phyloP scores from a whole-genome alignment of 257 asterid species.

The Thymus mandschuricus region DNA sequence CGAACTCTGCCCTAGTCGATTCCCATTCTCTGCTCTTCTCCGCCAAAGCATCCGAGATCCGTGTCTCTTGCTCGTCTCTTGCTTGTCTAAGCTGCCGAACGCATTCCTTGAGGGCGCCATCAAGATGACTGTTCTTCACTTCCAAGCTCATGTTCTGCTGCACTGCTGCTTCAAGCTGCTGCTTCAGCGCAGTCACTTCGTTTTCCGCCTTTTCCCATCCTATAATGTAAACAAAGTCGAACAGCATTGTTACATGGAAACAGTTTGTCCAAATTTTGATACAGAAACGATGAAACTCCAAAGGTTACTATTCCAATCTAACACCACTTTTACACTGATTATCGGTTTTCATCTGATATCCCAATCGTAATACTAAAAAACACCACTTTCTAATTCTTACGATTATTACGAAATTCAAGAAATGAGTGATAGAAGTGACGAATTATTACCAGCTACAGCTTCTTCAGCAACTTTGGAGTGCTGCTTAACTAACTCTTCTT shows the following conservation, averaged over 20 bases:
- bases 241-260: neutral
- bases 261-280: neutral
- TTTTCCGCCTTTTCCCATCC: slow-evolving; percentile 96
- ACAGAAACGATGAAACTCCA: neutral
- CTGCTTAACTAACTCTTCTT: slow-evolving; percentile 83
- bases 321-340: no score
- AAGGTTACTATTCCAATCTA: neutral
- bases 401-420: neutral
- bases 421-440: neutral
- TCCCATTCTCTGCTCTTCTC: slow-evolving; percentile 54
- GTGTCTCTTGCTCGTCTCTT: slow-evolving; percentile 63
- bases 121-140: slow-evolving; percentile 70
- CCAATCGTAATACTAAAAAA: no score
- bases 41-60: slow-evolving; percentile 39
- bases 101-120: slow-evolving; percentile 79
- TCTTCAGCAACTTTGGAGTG: slow-evolving; percentile 88
- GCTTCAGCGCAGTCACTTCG: slow-evolving; percentile 61
- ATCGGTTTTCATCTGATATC: no score
- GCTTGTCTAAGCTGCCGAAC: slow-evolving; percentile 72
- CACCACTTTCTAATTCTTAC: neutral
- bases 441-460: slow-evolving; percentile 76
- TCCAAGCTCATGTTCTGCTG: slow-evolving; percentile 71
- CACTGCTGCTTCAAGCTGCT: slow-evolving; percentile 66
- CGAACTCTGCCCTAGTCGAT: slow-evolving; percentile 45
- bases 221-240: slow-evolving; percentile 31